Conservation (phyloP, 2,329 filamentous ascomycete genomes). For the Sarocladium oryzae region DNA sequence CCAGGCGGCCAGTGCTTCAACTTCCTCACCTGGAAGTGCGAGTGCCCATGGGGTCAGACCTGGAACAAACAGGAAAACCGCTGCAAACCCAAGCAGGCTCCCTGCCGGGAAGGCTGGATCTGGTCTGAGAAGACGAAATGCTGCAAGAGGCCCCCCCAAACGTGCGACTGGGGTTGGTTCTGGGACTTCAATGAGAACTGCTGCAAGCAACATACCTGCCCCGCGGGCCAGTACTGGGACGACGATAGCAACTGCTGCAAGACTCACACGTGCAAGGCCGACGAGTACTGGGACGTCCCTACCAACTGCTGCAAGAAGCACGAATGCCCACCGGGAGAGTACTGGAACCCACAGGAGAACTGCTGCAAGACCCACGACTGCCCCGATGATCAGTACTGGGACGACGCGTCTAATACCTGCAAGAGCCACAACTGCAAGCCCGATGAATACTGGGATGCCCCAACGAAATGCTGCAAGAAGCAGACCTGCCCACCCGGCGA, state of each 20-base stretch:
- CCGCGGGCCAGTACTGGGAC: conserved; percentile 5
- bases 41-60: conserved; percentile 3
- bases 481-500: background rate
- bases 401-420: background rate
- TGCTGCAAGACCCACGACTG: background rate
- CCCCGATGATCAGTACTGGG: background rate
- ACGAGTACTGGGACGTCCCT: background rate
- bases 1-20: background rate
- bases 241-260: conserved; percentile 8
- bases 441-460: background rate
- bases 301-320: conserved; percentile 3
- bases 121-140: conserved; percentile 1
- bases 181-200: background rate
- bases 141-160: conserved; percentile 2
- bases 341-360: conserved; percentile 5
- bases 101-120: background rate
- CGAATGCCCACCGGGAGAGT: background rate
- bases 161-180: background rate
- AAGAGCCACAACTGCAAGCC: background rate
- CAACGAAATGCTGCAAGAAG: background rate
- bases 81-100: conserved; percentile 2
- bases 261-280: background rate
- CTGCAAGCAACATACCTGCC: conserved; percentile 5
- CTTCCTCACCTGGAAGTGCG: conserved; percentile 1
- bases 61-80: background rate